Evolutionary conservation across 2,329 filamentous ascomycete species (phyloP), one percentile per base, ranked within the genome.

Genomic region (Trichoderma sp.): DNA sequence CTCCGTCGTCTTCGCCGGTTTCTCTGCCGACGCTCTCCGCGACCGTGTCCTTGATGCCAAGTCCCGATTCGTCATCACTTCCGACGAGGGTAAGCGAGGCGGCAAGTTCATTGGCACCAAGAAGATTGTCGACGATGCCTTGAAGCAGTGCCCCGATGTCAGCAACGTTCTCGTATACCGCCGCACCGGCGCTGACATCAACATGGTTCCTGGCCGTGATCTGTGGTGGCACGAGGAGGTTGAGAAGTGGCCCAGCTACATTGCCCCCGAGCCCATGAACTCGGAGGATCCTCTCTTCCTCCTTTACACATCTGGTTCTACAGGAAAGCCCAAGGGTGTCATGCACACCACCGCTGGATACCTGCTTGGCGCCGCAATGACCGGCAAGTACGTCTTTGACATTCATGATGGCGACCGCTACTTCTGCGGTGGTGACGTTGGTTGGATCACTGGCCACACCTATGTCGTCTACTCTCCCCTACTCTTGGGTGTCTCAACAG

Each of bases 171-270:
- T 99, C 49, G 96, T 99, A 68, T 98, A 91, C 87, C 95, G 97
- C 88, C 92, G 96, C 76, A 99, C 96, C 47, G 95, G 95, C 64
- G 91, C 94, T 60, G 94, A 97, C 65, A 90, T 98, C 24, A 94
- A 95, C 72, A 95, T 92, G 92, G 97, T 93, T 64, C 82, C 88
- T 74, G 94, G 93, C 73, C 90, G 96, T 77, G 96, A 99, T 81
- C 87, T 89, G 78, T 99, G 96, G 96, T 99, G 96, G 96, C 94
- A 98, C 81, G 96, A 98, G 84, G 95, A 98, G 87, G 90, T 95
- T 68, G 93, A 96, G 80, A 98, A 97, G 85, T 98, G 93, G 88
- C 96, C 96, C 72, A 87, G 89, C 76, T 98, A 98, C 86, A 91
- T 96, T 77, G 85, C 95, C 35, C 94, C 95, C 13, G 94, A 96